phyloP scores from a whole-genome alignment of 768 basidiomycete genomes.

The Pleurotus djamor region DNA sequence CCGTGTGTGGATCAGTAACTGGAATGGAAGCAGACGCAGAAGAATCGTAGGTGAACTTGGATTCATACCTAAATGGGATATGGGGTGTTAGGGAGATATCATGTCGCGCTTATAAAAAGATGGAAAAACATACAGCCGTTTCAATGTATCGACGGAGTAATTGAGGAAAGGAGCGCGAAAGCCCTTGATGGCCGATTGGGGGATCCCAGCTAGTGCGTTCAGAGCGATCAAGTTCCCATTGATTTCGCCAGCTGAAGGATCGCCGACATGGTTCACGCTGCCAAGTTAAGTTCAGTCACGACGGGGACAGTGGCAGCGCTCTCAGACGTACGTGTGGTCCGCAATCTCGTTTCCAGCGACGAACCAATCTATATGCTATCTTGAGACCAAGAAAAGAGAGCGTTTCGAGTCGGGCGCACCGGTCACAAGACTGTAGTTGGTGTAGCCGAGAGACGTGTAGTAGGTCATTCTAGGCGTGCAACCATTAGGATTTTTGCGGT shows the following conservation, averaged over 20 bases:
- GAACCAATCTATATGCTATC: slow-evolving; percentile 54
- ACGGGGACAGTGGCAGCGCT: slow-evolving; percentile 3
- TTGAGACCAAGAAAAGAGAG: slow-evolving; percentile 2
- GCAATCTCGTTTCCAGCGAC: slow-evolving; percentile 85
- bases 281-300: slow-evolving; percentile 1
- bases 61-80: slow-evolving; percentile 18
- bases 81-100: too few species aligned
- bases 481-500: slow-evolving; percentile 75
- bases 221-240: slow-evolving; percentile 78
- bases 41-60: slow-evolving; percentile 74
- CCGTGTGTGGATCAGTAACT: slow-evolving; percentile 62
- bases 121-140: slow-evolving; percentile 31
- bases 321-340: slow-evolving; percentile 60
- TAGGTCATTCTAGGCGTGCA: slow-evolving; percentile 78
- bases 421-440: slow-evolving; percentile 74
- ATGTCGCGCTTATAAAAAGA: neutral
- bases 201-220: slow-evolving; percentile 78
- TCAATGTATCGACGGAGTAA: slow-evolving; percentile 62
- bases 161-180: slow-evolving; percentile 80
- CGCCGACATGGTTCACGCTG: slow-evolving; percentile 78
- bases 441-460: slow-evolving; percentile 68
- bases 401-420: slow-evolving; percentile 22
- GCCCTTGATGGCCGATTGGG: slow-evolving; percentile 57
- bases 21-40: slow-evolving; percentile 58
- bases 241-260: slow-evolving; percentile 61